These are phyloP conservation scores for Hyaloperonospora brassicae DNA, from an alignment of 352 stramenopile species.

Conservation along the genomic window DNA sequence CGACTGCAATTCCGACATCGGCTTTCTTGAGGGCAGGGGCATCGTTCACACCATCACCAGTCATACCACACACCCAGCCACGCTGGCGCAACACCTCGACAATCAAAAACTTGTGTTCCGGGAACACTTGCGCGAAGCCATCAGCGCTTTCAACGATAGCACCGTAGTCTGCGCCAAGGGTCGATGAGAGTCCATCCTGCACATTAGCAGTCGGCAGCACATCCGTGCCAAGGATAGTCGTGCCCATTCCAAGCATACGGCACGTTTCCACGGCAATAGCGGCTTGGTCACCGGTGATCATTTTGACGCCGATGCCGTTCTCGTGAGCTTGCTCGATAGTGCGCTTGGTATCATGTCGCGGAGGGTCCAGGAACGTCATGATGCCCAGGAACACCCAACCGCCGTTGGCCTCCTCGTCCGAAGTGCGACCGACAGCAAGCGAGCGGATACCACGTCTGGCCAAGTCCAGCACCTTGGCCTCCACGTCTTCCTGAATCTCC, in stretches of 20 bases:
- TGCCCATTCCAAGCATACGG: constrained; percentile 87
- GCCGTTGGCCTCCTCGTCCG: constrained; percentile 62
- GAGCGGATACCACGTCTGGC: constrained; percentile 82
- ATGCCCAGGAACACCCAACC: constrained; percentile 92
- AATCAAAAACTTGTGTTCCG: constrained; percentile 89
- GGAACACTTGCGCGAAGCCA: constrained; percentile 91
- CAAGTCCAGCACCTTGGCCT: constrained; percentile 85
- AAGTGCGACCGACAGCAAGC: constrained; percentile 81
- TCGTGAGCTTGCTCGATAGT: constrained; percentile 89
- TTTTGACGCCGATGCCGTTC: constrained; percentile 93
- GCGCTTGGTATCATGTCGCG: constrained; percentile 89
- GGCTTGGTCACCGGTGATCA: constrained; percentile 94
- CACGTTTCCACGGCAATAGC: constrained; percentile 92
- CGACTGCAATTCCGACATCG: constrained; percentile 68
- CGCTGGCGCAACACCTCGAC: constrained; percentile 80
- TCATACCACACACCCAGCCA: constrained; percentile 69
- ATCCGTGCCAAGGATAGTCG: constrained; percentile 78
- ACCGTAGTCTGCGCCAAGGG: constrained; percentile 52
- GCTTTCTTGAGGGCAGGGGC: constrained; percentile 60
- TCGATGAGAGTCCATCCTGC: constrained; percentile 52
- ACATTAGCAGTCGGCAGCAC: constrained; percentile 47
- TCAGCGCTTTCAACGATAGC: constrained; percentile 88
- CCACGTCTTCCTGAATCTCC: constrained; percentile 78
- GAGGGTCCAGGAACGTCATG: constrained; percentile 93
- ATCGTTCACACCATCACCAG: constrained; percentile 68